Evolutionary conservation across 352 stramenopile species (phyloP), one percentile per base, ranked within the genome.

Genomic region (Phytophthora tubulina): DNA sequence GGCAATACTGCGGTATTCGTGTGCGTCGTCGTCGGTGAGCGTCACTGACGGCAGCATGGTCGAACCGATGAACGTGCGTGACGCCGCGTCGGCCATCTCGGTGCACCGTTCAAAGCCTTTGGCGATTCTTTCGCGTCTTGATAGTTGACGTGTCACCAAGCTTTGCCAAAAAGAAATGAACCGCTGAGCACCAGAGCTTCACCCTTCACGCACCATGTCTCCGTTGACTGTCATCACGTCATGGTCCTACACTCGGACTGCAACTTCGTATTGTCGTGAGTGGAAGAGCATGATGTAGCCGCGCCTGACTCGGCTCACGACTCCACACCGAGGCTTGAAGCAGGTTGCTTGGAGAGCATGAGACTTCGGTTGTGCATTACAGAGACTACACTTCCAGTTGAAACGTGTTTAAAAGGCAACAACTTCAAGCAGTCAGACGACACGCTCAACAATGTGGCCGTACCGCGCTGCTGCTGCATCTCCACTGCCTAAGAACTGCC

Each of bases 1-100:
- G 7, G 73, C 72, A 31, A 85, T 66, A 11, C 55, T 38, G 32
- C 72, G 72, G 63, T 84, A 76, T 35, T 80, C 75, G 53, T 38
- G 33, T 35, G 76, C 68, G 41, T 87, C 73, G 10, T 75, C 70
- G 6, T 57, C 41, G 21, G 76, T 76, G 46, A 86, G 59, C 8
- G 58, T 14, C 44, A 86, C 51, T 31, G 62, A 32, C 27, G 73
- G 79, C 57, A 80, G 44, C 30, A 36, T 70, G 9, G 51, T 59
- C 27, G 69, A 65, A 9, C 64, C 65, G 13, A 68, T 63, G 50
- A 67, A 62, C n/a, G 51, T 55, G 38, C 51, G 66, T 35, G 39
- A 44, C 21, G 55, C 21, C 30, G 57, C 35, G 11, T 46, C 33
- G 14, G 48, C 15, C 64, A 67, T 38, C 13, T 51, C 42, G 44